A percentile compares a stretch with the other conserved stretches of the same genome.
Conservation (phyloP, 495 filamentous ascomycete genomes). For the Hamigera avellanea region DNA sequence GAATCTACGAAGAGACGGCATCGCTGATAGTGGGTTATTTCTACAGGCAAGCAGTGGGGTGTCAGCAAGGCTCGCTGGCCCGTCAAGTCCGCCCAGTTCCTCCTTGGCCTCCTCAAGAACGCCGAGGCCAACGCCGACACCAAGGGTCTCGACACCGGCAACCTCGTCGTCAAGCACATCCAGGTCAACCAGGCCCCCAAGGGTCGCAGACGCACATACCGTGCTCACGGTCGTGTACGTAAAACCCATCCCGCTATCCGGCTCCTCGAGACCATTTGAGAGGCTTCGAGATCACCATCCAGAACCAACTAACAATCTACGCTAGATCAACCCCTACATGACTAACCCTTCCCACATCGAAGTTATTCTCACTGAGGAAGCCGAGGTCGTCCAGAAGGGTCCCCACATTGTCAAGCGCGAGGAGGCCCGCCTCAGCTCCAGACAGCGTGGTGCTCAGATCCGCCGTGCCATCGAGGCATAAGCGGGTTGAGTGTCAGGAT, state of each 20-base stretch:
- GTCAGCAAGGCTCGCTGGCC: constrained; percentile 97
- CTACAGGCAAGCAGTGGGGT: constrained; percentile 92
- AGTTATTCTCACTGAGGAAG: constrained; percentile 93
- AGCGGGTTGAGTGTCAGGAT: constrained; percentile 16
- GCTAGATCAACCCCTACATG: constrained; percentile 99
- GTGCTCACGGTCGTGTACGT: constrained; percentile 98
- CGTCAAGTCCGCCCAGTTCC: constrained; percentile 95
- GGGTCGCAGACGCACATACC: constrained; percentile 95
- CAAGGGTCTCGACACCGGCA: constrained; percentile 96
- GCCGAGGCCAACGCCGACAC: constrained; percentile 98
- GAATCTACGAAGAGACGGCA: background rate
- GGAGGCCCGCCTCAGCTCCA: constrained; percentile 56
- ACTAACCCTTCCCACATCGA: constrained; percentile 99
- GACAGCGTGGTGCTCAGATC: constrained; percentile 75
- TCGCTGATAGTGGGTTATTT: constrained; percentile 11
- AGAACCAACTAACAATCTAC: no score
- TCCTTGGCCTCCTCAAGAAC: constrained; percentile 95
- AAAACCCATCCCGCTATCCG: constrained; percentile 1
- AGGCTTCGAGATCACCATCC: no score
- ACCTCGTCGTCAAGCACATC: constrained; percentile 97
- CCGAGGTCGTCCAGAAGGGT: constrained; percentile 76
- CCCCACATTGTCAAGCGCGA: constrained; percentile 47
- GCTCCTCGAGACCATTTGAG: no score
- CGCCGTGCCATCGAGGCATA: constrained; percentile 75
- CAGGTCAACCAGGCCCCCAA: constrained; percentile 99